Conservation (phyloP, 306 rosid genomes). For the Acmispon strigosus region DNA sequence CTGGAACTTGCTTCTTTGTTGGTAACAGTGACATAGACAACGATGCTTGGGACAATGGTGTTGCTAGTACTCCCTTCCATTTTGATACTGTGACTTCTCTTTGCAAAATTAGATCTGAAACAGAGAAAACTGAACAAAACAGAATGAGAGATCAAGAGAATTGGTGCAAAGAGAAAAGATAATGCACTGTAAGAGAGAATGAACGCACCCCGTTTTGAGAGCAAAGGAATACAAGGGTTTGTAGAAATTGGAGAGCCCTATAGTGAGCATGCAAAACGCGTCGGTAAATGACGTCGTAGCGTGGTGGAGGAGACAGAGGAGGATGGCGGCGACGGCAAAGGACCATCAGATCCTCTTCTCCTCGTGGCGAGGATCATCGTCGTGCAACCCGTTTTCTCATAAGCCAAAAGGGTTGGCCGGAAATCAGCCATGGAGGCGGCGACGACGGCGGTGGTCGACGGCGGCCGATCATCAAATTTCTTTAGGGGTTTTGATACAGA, state of each 20-base stretch:
- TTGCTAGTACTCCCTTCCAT: constrained; percentile 53
- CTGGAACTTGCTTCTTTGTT: constrained; percentile 74
- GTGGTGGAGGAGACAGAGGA: constrained; percentile 26
- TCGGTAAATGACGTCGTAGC: constrained; percentile 77
- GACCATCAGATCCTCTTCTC: no score
- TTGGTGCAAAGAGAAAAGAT: not conserved
- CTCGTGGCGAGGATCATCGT: no score
- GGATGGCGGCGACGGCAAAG: no score
- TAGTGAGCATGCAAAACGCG: constrained; percentile 63
- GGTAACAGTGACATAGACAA: constrained; percentile 91
- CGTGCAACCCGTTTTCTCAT: no score
- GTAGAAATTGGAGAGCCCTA: constrained; percentile 58
- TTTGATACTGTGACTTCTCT: constrained; percentile 16
- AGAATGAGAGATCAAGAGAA: not conserved
- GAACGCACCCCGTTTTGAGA: constrained; percentile 47
- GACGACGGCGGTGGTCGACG: no score
- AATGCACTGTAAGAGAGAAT: constrained; percentile 56
- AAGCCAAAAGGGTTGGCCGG: no score
- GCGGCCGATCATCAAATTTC: no score
- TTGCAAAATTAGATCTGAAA: constrained; percentile 49
- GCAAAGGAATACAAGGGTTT: constrained; percentile 26
- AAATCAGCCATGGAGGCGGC: no score
- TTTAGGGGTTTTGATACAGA: no score
- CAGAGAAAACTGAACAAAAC: not conserved
- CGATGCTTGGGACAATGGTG: constrained; percentile 75